A percentile compares a stretch with the other conserved stretches of the same genome.
Evolutionary conservation across 371 early-diverging fungal genomes (phyloP).

Genomic region (Massospora cicadina): DNA sequence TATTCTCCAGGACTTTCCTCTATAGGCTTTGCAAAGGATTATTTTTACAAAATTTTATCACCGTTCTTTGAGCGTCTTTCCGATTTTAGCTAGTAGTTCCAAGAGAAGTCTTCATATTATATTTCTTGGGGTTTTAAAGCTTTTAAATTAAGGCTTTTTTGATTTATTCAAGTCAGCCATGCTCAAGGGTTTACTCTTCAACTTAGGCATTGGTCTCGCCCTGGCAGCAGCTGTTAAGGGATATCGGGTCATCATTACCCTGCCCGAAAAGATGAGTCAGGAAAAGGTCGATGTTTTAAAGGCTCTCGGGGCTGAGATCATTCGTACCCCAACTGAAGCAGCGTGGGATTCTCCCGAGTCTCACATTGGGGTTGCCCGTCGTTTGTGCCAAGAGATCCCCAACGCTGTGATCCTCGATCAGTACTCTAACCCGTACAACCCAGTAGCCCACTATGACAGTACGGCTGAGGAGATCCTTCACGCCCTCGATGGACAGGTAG

Average conservation of each 20-base stretch:
- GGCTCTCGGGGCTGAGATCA: constrained; percentile 91
- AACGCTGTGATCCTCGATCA: constrained; percentile 91
- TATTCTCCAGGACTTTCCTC: neutral
- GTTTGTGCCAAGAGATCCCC: constrained; percentile 79
- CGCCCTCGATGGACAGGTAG: constrained; percentile 75
- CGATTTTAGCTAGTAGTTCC: no score
- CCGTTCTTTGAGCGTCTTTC: no score
- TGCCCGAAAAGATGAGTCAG: constrained; percentile 96
- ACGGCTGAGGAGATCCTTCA: constrained; percentile 78
- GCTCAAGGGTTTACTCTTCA: no score
- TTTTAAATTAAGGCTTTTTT: no score
- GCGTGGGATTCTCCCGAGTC: constrained; percentile 95
- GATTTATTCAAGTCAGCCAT: no score
- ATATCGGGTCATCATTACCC: constrained; percentile 86
- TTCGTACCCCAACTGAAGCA: constrained; percentile 95
- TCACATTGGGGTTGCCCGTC: constrained; percentile 88
- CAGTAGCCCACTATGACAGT: constrained; percentile 85
- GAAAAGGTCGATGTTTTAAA: constrained; percentile 95
- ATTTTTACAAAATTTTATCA: no score
- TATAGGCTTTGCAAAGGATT: no score
- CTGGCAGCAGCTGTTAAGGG: constrained; percentile 91
- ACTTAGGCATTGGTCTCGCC: constrained; percentile 70
- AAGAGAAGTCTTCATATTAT: no score
- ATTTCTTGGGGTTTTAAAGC: no score
- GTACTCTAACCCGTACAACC: constrained; percentile 88